Base-by-base conservation (phyloP, 2,329 filamentous ascomycete species). In the Lanzia echinophila region DNA sequence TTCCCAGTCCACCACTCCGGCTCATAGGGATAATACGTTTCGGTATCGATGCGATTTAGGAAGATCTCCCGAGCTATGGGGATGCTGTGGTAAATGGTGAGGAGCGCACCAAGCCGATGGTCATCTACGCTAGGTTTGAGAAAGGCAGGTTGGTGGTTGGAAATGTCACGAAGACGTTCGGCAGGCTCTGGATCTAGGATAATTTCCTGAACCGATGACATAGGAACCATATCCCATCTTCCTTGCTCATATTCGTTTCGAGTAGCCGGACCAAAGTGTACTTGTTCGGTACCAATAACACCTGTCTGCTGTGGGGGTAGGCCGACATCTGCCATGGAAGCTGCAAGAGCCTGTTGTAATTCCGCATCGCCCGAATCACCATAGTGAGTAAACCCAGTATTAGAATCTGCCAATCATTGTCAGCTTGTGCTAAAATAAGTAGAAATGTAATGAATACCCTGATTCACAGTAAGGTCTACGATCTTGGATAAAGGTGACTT, bases 1-100 rank as follows among this genome's bases (percentile, higher is more conserved):
- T 75, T 71, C 3, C 82, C 82, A 57, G 74, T 77, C 82, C 82
- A 86, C 82, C 82, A 86, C 56, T 80, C 75, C 12, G 69, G 70
- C 58, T 79, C 73, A 59, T 77, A 72, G 1, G 81, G 81, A 58
- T 84, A 85, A 33, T 70, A 73, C 1, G 68, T 61, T 2, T 73
- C 68, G 5, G 73, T 65, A 3, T 64, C 51, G 1, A 75, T 75
- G 10, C 67, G 69, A 22, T 69, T 65, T 2, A 85, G 71, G 12
- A 85, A 69, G 2, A 76, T 69, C 58, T 84, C 83, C 50, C 81
- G 75, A 1, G 74, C 74, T 0, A 81, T 67, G 1, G 82, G 82
- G 22, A 86, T 84, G 53, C 78, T 72, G 61, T 84, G 78, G 38
- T 80, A 72, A 7, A 85, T 79, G 4, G 81, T 82, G 12, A 86